These are phyloP conservation scores for Sisymbrium irio DNA, from an alignment of 345 rosid genomes.

Conservation along the genomic window DNA sequence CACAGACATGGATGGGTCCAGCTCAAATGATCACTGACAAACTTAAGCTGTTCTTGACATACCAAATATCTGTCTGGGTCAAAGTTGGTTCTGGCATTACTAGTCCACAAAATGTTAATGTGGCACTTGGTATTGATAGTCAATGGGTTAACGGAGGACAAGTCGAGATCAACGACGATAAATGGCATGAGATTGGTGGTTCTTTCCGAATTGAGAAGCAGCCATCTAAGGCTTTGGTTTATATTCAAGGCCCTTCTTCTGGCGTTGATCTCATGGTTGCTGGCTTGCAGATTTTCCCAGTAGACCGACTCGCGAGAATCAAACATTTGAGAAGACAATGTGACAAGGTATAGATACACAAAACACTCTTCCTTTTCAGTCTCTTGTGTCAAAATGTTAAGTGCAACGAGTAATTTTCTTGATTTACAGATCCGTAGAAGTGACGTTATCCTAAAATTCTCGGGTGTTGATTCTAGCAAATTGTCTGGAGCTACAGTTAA, in stretches of 20 bases:
- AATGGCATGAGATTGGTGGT: constrained; percentile 91
- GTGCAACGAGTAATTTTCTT: neutral
- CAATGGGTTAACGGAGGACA: constrained; percentile 98
- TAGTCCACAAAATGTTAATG: constrained; percentile 76
- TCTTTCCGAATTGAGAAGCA: constrained; percentile 88
- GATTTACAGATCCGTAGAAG: constrained; percentile 68
- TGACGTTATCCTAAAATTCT: constrained; percentile 63
- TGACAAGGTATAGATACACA: constrained; percentile 56
- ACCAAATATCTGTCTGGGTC: constrained; percentile 95
- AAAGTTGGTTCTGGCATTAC: constrained; percentile 53
- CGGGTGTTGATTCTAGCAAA: constrained; percentile 40
- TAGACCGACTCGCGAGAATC: constrained; percentile 69
- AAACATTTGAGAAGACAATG: constrained; percentile 52
- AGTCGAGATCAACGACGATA: constrained; percentile 59
- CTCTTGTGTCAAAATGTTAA: neutral
- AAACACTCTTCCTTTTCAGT: neutral
- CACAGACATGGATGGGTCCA: constrained; percentile 98
- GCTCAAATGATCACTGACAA: constrained; percentile 86
- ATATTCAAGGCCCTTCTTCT: constrained; percentile 77
- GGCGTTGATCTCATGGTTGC: constrained; percentile 84
- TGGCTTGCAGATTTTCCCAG: constrained; percentile 83
- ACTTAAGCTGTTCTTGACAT: constrained; percentile 69
- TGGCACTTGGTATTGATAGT: constrained; percentile 78
- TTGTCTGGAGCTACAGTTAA: constrained; percentile 47
- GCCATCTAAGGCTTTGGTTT: constrained; percentile 74